Percentiles rank a stretch among this genome's conserved stretches.
phyloP scores from a whole-genome alignment of 2,329 filamentous ascomycete genomes.

The Plectosphaerella plurivora region DNA sequence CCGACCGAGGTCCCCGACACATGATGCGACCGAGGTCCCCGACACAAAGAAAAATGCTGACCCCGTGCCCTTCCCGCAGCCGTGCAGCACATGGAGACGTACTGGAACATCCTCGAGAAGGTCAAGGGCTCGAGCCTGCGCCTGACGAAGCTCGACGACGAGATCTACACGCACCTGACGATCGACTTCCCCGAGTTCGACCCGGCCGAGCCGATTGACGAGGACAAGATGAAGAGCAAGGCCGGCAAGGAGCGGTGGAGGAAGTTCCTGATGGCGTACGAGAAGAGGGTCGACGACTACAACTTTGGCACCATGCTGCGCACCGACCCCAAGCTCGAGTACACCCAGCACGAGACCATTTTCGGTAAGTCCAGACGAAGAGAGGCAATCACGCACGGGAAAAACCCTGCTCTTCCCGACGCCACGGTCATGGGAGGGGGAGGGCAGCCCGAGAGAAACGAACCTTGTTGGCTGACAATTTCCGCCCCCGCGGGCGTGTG shows the following conservation, averaged over 20 bases:
- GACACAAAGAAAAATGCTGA: neutral
- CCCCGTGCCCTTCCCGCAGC: constrained; percentile 34
- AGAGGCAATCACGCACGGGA: neutral
- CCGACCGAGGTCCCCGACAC: too few species aligned
- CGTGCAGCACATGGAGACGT: constrained; percentile 93
- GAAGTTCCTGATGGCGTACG: constrained; percentile 88
- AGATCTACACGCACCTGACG: constrained; percentile 87
- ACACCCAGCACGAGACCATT: constrained; percentile 84
- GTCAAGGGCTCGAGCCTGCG: constrained; percentile 83
- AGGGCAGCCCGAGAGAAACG: neutral
- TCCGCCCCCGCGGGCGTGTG: too few species aligned
- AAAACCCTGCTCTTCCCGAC: neutral
- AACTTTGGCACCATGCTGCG: constrained; percentile 97
- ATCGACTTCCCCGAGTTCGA: constrained; percentile 91
- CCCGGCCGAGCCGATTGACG: constrained; percentile 72
- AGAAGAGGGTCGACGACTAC: constrained; percentile 93
- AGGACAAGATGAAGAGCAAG: constrained; percentile 98
- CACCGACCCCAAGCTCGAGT: constrained; percentile 72
- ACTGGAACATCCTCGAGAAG: constrained; percentile 93
- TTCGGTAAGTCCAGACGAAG: constrained; percentile 58
- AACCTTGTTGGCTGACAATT: too few species aligned
- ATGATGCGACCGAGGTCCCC: too few species aligned
- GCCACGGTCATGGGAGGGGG: neutral
- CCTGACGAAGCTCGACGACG: constrained; percentile 90
- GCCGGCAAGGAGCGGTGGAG: constrained; percentile 90